A percentile compares a stretch with the other conserved stretches of the same genome.
phyloP scores from a whole-genome alignment of 352 stramenopile species.

The Globisporangium cederbergense region DNA sequence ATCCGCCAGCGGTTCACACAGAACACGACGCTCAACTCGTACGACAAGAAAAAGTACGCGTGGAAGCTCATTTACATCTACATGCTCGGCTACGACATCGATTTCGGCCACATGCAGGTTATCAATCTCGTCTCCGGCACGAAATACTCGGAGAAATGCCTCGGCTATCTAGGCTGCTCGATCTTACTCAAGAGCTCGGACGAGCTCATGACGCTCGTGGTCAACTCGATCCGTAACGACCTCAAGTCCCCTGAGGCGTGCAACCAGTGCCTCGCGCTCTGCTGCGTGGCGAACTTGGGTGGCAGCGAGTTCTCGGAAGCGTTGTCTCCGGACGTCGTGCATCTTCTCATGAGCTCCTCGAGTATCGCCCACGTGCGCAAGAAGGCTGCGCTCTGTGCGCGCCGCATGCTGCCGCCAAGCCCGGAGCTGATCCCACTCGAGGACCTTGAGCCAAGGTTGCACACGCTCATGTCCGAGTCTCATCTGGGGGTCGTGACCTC shows the following conservation, averaged over 20 bases:
- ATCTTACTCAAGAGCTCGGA: constrained; percentile 92
- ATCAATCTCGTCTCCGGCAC: constrained; percentile 92
- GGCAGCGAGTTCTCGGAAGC: constrained; percentile 94
- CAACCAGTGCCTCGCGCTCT: constrained; percentile 94
- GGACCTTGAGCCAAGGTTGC: constrained; percentile 59
- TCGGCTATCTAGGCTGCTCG: constrained; percentile 96
- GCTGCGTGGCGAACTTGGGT: constrained; percentile 95
- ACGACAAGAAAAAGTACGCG: constrained; percentile 99
- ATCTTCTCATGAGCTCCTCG: constrained; percentile 88
- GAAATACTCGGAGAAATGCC: constrained; percentile 93
- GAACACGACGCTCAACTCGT: constrained; percentile 83
- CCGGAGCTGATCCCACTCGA: constrained; percentile 89
- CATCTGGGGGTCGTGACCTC: constrained; percentile 95
- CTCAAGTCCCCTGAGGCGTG: constrained; percentile 84
- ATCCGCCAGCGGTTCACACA: constrained; percentile 97
- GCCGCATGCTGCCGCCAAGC: constrained; percentile 91
- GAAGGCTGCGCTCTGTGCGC: constrained; percentile 95
- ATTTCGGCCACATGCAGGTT: constrained; percentile 98
- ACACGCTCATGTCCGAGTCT: constrained; percentile 87
- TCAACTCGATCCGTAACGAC: constrained; percentile 97
- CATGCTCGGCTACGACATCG: constrained; percentile 98
- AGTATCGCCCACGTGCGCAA: constrained; percentile 95
- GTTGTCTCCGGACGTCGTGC: constrained; percentile 91
- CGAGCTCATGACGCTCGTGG: constrained; percentile 89
- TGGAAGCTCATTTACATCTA: constrained; percentile 99